Evolutionary conservation across 768 basidiomycete species (phyloP).

Genomic region (Hemileccinum impolitum): DNA sequence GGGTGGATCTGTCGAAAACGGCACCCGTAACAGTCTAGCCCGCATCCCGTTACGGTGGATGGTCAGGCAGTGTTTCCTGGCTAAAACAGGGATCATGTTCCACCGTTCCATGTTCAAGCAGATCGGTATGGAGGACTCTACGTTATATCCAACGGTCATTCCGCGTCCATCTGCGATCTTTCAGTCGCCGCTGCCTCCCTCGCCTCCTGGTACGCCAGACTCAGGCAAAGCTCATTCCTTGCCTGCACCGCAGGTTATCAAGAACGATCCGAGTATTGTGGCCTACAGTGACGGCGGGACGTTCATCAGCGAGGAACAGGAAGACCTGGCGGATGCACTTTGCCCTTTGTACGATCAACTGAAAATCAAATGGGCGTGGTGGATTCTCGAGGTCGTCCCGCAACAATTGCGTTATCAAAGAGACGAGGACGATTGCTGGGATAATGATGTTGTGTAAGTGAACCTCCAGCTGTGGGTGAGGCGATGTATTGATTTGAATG

Average conservation of each 20-base stretch:
- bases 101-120: constrained; percentile 38
- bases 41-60: constrained; percentile 78
- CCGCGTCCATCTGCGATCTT: constrained; percentile 39
- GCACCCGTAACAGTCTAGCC: constrained; percentile 54
- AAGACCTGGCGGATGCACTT: constrained; percentile 59
- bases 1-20: constrained; percentile 64
- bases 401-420: constrained; percentile 27
- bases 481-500: not conserved
- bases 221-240: constrained; percentile 8
- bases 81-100: constrained; percentile 59
- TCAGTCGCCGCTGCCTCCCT: constrained; percentile 17
- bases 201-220: constrained; percentile 11
- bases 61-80: constrained; percentile 62
- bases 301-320: constrained; percentile 51
- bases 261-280: constrained; percentile 10
- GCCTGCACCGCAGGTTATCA: constrained; percentile 16
- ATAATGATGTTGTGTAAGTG: constrained; percentile 16
- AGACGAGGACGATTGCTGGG: constrained; percentile 20
- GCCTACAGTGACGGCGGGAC: constrained; percentile 17
- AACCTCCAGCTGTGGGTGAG: not conserved
- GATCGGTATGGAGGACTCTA: constrained; percentile 46
- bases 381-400: constrained; percentile 61
- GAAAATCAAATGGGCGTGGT: constrained; percentile 48
- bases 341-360: constrained; percentile 57
- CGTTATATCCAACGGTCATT: constrained; percentile 43